Evolutionary conservation across 306 rosid species (phyloP).

Genomic region (Inga leiocalycina): DNA sequence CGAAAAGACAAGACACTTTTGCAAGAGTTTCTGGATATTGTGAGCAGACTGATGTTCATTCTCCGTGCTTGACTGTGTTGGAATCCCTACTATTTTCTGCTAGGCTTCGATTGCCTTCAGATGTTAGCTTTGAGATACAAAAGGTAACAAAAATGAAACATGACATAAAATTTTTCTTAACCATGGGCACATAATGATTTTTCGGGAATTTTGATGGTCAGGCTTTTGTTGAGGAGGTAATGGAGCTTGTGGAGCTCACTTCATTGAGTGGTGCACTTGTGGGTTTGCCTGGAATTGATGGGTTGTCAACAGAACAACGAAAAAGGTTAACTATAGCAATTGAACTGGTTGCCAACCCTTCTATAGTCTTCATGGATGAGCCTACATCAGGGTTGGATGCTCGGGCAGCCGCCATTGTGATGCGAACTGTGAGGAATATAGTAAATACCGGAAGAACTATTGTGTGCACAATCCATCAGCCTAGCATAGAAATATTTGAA

Average conservation of each 20-base stretch:
- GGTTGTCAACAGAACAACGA: constrained; percentile 83
- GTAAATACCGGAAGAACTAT: constrained; percentile 86
- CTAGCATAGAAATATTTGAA: constrained; percentile 89
- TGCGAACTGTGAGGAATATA: constrained; percentile 86
- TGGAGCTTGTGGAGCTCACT: constrained; percentile 88
- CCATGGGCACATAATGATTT: constrained; percentile 7
- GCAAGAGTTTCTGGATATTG: constrained; percentile 89
- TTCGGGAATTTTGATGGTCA: constrained; percentile 32
- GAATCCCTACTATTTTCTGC: constrained; percentile 78
- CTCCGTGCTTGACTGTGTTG: constrained; percentile 73
- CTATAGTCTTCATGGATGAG: constrained; percentile 88
- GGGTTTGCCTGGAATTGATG: constrained; percentile 77
- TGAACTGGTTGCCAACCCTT: constrained; percentile 85
- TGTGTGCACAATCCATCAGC: constrained; percentile 91
- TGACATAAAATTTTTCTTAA: background rate
- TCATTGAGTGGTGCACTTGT: constrained; percentile 66
- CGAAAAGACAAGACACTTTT: constrained; percentile 75
- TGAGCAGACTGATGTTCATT: constrained; percentile 80
- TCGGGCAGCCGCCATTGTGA: constrained; percentile 83
- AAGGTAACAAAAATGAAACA: constrained; percentile 32
- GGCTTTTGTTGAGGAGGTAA: constrained; percentile 86
- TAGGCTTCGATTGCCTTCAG: constrained; percentile 75
- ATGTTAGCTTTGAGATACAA: constrained; percentile 55
- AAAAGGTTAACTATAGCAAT: constrained; percentile 85
- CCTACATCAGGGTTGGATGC: constrained; percentile 94